Percentiles rank a stretch among this genome's conserved stretches.
Conservation (phyloP, 2,329 filamentous ascomycete genomes). For the Exutisphaerella laricina region DNA sequence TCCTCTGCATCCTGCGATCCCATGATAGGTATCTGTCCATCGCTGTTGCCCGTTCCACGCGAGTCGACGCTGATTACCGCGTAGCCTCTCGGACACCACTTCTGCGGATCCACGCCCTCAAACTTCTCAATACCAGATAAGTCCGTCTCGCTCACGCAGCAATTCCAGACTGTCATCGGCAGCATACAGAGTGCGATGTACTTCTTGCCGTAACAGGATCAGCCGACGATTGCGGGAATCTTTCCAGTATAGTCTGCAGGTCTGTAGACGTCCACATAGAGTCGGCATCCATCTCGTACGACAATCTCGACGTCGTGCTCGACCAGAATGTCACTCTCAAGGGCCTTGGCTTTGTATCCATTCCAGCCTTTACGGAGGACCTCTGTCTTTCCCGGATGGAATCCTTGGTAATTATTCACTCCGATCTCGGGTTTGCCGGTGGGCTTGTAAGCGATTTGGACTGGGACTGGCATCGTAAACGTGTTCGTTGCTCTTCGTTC, state of each 20-base stretch:
- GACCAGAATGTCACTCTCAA: slow-evolving; percentile 38
- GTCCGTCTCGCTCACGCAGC: slow-evolving; percentile 43
- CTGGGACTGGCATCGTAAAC: slow-evolving; percentile 10
- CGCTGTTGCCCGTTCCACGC: too few species aligned
- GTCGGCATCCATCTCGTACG: slow-evolving; percentile 38
- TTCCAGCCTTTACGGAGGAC: slow-evolving; percentile 39
- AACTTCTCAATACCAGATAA: too few species aligned
- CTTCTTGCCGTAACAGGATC: too few species aligned
- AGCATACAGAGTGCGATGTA: slow-evolving; percentile 35
- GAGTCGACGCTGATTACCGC: too few species aligned
- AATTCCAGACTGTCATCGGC: too few species aligned
- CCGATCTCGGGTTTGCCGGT: slow-evolving; percentile 36
- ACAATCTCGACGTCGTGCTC: slow-evolving; percentile 44
- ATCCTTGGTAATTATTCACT: slow-evolving; percentile 40
- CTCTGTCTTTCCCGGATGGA: slow-evolving; percentile 37
- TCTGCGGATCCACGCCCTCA: too few species aligned
- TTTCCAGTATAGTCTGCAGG: slow-evolving; percentile 32
- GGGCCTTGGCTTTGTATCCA: slow-evolving; percentile 33
- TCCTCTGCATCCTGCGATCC: too few species aligned
- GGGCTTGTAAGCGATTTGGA: slow-evolving; percentile 23
- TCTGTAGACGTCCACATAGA: slow-evolving; percentile 45
- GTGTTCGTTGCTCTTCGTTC: too few species aligned
- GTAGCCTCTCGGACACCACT: too few species aligned
- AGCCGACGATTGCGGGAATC: slow-evolving; percentile 41
- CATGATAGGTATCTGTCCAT: too few species aligned